Percentiles rank a stretch among this genome's conserved stretches.
Evolutionary conservation across 2,329 filamentous ascomycete genomes (phyloP).

Genomic region (Talaromyces pinophilus): DNA sequence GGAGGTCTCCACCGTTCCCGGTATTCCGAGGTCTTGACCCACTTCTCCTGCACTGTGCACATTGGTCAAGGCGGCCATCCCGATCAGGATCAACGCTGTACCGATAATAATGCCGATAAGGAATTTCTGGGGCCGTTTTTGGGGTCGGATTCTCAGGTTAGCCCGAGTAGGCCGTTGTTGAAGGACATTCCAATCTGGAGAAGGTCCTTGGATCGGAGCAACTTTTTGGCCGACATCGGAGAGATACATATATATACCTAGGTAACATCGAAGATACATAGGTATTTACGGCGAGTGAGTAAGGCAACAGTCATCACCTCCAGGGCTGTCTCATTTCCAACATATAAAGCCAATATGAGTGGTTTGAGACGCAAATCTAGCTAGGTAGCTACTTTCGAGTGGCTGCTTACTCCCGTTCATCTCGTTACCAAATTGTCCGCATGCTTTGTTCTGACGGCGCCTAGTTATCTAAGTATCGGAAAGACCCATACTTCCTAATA

Average conservation of each 20-base stretch:
- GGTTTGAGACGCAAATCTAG: not conserved
- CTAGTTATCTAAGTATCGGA: not conserved
- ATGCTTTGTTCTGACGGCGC: not conserved
- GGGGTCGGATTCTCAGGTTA: not conserved
- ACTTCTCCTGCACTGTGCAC: not conserved
- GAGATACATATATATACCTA: too few species aligned
- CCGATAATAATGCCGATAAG: not conserved
- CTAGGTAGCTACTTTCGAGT: not conserved
- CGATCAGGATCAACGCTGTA: not conserved
- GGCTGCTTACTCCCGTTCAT: not conserved
- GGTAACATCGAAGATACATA: too few species aligned
- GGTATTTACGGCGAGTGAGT: too few species aligned
- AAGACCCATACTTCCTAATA: not conserved
- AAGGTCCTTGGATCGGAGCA: too few species aligned
- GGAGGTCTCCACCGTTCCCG: not conserved
- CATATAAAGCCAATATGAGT: not conserved
- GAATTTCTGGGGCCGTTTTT: not conserved
- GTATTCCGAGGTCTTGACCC: not conserved
- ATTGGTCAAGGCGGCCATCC: not conserved
- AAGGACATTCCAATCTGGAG: too few species aligned
- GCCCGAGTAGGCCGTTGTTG: not conserved
- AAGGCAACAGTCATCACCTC: too few species aligned
- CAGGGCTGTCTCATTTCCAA: too few species aligned
- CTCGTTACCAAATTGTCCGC: not conserved
- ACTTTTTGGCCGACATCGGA: too few species aligned